phyloP scores from a whole-genome alignment of 139 green algal genomes.

The Edaphochlamys debaryana region DNA sequence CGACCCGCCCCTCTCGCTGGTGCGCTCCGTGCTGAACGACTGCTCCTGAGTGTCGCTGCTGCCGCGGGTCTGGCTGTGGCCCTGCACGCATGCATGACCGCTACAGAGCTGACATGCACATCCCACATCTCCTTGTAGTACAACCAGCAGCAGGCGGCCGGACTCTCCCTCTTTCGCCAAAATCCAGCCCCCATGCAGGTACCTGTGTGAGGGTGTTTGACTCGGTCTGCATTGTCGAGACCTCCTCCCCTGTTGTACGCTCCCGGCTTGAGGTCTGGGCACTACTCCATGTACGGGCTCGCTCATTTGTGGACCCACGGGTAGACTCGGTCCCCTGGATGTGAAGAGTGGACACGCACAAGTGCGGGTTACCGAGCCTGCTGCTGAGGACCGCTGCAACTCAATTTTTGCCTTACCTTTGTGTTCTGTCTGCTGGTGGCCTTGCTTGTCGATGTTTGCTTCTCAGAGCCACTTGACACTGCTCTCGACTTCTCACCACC shows the following conservation, averaged over 20 bases:
- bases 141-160: no score
- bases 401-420: no score
- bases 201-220: constrained; percentile 9
- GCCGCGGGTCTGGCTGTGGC: not conserved
- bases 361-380: not conserved
- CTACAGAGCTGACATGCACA: no score
- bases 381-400: no score
- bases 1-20: not conserved
- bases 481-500: not conserved
- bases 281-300: not conserved
- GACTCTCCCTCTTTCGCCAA: no score
- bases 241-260: not conserved
- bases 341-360: no score
- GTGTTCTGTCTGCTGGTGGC: not conserved
- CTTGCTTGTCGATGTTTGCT: not conserved
- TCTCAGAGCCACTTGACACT: not conserved
- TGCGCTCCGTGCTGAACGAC: not conserved
- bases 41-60: not conserved
- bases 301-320: not conserved
- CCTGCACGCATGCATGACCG: no score
- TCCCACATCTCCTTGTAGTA: no score
- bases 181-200: no score
- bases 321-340: not conserved
- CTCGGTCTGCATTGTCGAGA: not conserved
- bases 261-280: not conserved